phyloP scores from a whole-genome alignment of 2,329 filamentous ascomycete genomes.

The Fusarium musae region DNA sequence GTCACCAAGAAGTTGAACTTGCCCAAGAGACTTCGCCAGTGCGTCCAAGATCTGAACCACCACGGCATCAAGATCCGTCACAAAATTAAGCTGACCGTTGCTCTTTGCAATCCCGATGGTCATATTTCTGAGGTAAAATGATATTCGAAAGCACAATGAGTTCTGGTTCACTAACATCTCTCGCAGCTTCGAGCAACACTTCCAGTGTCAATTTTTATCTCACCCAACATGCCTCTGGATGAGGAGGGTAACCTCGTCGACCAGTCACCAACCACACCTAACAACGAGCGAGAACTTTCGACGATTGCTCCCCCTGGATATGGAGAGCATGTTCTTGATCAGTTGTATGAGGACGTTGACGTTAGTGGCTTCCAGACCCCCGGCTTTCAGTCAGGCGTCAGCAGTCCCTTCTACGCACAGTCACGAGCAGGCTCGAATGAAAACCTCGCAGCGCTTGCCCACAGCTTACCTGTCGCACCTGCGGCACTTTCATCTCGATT shows the following conservation, averaged over 20 bases:
- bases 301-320: slow-evolving; percentile 90
- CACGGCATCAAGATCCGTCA: slow-evolving; percentile 92
- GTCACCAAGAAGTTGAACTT: slow-evolving; percentile 73
- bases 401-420: slow-evolving; percentile 79
- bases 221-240: slow-evolving; percentile 88
- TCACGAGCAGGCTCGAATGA: slow-evolving; percentile 83
- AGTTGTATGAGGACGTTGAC: slow-evolving; percentile 89
- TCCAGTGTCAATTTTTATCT: slow-evolving; percentile 94
- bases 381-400: slow-evolving; percentile 75
- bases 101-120: slow-evolving; percentile 93
- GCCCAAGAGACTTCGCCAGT: slow-evolving; percentile 83
- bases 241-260: slow-evolving; percentile 84
- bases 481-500: slow-evolving; percentile 71
- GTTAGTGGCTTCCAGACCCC: slow-evolving; percentile 84
- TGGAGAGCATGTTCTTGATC: slow-evolving; percentile 88
- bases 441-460: slow-evolving; percentile 69
- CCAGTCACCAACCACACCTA: slow-evolving; percentile 60
- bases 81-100: slow-evolving; percentile 90
- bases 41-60: slow-evolving; percentile 89
- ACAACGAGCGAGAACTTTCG: slow-evolving; percentile 62
- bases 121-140: slow-evolving; percentile 83
- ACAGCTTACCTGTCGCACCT: slow-evolving; percentile 53
- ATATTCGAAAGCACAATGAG: neutral
- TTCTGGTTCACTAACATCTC: slow-evolving; percentile 10
- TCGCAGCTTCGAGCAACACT: slow-evolving; percentile 83